These are phyloP conservation scores for Trifolium pratense DNA, from an alignment of 306 rosid species.

Conservation along the genomic window DNA sequence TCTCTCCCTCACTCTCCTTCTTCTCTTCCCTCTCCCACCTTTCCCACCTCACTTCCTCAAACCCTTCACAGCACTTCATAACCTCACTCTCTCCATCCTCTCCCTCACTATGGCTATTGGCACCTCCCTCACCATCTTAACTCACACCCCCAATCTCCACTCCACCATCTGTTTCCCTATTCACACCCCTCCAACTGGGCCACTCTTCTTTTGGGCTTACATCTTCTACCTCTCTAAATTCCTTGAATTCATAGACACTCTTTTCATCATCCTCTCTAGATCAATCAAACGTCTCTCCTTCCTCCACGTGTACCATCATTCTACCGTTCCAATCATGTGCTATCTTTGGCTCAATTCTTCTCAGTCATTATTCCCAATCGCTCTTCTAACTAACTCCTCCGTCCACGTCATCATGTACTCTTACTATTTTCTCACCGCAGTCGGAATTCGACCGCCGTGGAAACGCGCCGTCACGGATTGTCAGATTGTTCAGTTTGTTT, in stretches of 20 bases:
- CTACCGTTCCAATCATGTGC: constrained; percentile 78
- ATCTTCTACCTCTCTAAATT: constrained; percentile 86
- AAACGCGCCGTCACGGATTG: constrained; percentile 74
- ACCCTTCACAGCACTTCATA: constrained; percentile 65
- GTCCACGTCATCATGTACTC: constrained; percentile 89
- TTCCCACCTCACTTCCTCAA: constrained; percentile 49
- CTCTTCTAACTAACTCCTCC: constrained; percentile 70
- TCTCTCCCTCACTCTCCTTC: constrained; percentile 61
- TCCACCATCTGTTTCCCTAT: constrained; percentile 70
- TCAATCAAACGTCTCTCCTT: constrained; percentile 69
- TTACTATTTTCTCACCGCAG: constrained; percentile 64
- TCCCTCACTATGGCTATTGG: constrained; percentile 70
- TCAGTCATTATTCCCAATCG: constrained; percentile 83
- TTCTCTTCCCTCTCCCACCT: constrained; percentile 50
- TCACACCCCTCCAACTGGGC: constrained; percentile 60
- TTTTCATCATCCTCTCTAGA: constrained; percentile 64
- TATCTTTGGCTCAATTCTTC: constrained; percentile 71
- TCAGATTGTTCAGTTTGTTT: constrained; percentile 80
- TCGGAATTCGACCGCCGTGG: constrained; percentile 77
- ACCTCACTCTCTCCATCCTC: constrained; percentile 64
- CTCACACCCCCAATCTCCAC: constrained; percentile 51
- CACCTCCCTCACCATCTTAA: constrained; percentile 52
- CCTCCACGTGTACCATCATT: constrained; percentile 96
- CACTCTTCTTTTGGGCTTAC: constrained; percentile 96
- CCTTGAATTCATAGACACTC: constrained; percentile 77